phyloP scores from a whole-genome alignment of 176 grass and related monocot species.

The Tillandsia leiboldiana region DNA sequence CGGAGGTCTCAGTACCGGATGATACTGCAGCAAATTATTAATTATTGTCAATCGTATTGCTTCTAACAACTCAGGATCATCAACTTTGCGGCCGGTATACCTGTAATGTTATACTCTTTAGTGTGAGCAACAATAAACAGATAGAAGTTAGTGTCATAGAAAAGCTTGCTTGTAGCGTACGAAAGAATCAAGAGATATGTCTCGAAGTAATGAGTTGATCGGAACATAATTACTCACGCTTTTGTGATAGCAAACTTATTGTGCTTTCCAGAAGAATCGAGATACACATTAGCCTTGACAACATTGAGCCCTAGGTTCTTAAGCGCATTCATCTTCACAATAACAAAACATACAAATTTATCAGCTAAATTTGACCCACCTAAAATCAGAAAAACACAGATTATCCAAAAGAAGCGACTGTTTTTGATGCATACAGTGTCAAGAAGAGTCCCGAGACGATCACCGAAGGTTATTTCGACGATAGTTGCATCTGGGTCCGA shows the following conservation, averaged over 20 bases:
- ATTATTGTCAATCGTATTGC: constrained; percentile 90
- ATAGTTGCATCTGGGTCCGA: constrained; percentile 87
- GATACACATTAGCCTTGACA: constrained; percentile 80
- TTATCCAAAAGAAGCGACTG: constrained; percentile 6
- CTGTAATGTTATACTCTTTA: constrained; percentile 67
- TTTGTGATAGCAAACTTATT: constrained; percentile 80
- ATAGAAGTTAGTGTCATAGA: constrained; percentile 24
- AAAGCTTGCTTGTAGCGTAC: constrained; percentile 29
- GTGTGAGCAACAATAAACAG: constrained; percentile 42
- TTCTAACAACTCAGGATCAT: constrained; percentile 93
- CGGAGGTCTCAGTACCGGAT: constrained; percentile 42
- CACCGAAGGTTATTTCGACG: constrained; percentile 92
- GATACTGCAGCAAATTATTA: constrained; percentile 86
- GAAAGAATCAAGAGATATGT: constrained; percentile 21
- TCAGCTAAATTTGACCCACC: constrained; percentile 12
- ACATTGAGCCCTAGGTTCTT: constrained; percentile 92
- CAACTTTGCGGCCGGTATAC: constrained; percentile 88
- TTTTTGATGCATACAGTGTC: constrained; percentile 64
- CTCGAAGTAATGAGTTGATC: constrained; percentile 14
- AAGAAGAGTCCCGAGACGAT: constrained; percentile 93
- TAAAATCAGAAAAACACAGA: constrained; percentile 6
- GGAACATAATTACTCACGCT: constrained; percentile 43
- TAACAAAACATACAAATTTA: constrained; percentile 18
- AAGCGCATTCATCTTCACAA: constrained; percentile 69
- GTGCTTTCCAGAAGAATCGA: constrained; percentile 90